Evolutionary conservation across 441 rosid genomes (phyloP).

Genomic region (Croton setiger): DNA sequence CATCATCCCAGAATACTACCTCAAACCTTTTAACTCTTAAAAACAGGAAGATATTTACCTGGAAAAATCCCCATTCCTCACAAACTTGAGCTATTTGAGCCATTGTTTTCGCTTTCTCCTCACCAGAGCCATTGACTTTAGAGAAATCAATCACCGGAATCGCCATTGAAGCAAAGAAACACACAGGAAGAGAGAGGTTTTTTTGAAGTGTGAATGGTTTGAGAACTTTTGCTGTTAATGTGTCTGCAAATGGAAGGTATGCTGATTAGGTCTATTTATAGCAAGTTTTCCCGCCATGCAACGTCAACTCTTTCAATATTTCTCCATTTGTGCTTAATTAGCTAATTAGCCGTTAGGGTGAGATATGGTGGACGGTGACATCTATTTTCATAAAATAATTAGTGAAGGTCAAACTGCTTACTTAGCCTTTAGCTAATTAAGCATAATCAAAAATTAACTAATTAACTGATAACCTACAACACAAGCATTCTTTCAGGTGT

Average conservation of each 20-base stretch:
- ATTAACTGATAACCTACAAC: constrained; percentile 12
- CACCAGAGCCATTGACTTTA: constrained; percentile 56
- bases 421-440: background rate
- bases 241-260: constrained; percentile 17
- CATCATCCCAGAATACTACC: background rate
- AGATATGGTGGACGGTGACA: constrained; percentile 35
- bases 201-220: background rate
- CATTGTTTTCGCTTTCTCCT: constrained; percentile 55
- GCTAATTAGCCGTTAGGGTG: constrained; percentile 22
- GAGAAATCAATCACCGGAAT: constrained; percentile 91
- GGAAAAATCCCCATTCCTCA: constrained; percentile 90
- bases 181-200: constrained; percentile 11
- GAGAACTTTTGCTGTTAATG: constrained; percentile 22
- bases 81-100: constrained; percentile 68
- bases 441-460: background rate
- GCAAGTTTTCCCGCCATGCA: constrained; percentile 37
- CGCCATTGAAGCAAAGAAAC: constrained; percentile 44
- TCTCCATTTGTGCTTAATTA: background rate
- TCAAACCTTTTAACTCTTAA: background rate
- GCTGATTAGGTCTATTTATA: constrained; percentile 35
- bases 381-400: background rate
- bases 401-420: constrained; percentile 27
- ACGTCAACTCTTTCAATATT: constrained; percentile 28
- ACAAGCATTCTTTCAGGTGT: constrained; percentile 22
- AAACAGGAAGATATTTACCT: constrained; percentile 30